Conservation (phyloP, 495 filamentous ascomycete genomes). For the Aspergillus hancockii region DNA sequence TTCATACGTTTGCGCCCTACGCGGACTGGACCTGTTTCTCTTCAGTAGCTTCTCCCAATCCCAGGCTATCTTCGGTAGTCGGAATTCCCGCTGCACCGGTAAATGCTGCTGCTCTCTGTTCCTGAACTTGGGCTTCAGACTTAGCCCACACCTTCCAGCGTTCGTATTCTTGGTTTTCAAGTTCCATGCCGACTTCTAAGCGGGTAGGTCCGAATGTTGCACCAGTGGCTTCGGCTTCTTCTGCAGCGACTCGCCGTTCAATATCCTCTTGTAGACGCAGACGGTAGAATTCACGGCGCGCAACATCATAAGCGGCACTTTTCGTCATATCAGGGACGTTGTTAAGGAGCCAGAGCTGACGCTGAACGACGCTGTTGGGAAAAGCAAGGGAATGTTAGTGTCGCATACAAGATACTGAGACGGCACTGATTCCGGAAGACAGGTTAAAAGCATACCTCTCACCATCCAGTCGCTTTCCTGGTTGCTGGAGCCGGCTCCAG, state of each 20-base stretch:
- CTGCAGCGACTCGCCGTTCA: conserved; percentile 77
- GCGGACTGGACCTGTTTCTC: not conserved
- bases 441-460: conserved; percentile 63
- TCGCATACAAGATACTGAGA: not conserved
- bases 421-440: not conserved
- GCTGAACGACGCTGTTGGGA: conserved; percentile 78
- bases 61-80: conserved; percentile 18
- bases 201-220: conserved; percentile 79
- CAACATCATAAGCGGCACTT: conserved; percentile 78
- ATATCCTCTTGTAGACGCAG: conserved; percentile 80
- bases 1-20: not conserved
- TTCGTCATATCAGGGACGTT: conserved; percentile 59
- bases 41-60: conserved; percentile 8
- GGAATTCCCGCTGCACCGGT: conserved; percentile 35
- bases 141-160: conserved; percentile 81
- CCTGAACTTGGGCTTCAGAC: conserved; percentile 43
- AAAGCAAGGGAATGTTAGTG: conserved; percentile 23
- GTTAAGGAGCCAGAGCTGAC: conserved; percentile 81
- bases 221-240: conserved; percentile 84
- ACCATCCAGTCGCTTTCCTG: conserved; percentile 77
- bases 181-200: conserved; percentile 74
- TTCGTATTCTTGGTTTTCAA: conserved; percentile 78
- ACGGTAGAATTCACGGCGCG: conserved; percentile 87
- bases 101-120: conserved; percentile 33
- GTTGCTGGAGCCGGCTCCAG: conserved; percentile 80